Evolutionary conservation across 1,284 basidiomycete species (phyloP), one percentile per base, ranked within the genome.

Genomic region (Microbotryomycetes sp.): DNA sequence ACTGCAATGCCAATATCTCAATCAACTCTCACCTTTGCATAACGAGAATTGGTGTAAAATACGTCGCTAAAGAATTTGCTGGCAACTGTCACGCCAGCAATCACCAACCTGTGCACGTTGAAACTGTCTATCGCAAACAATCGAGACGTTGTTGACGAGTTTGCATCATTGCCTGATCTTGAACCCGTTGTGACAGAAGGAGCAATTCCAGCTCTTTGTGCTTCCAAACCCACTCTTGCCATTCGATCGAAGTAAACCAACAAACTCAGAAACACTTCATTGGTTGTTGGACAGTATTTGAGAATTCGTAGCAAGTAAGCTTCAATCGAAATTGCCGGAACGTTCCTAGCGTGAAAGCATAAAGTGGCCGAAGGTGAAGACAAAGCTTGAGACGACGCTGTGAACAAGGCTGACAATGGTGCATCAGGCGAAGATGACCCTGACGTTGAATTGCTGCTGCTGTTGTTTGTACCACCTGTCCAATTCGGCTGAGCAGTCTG

Each of bases 11-110:
- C 28, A n/a, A n/a, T n/a, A n/a, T n/a, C n/a, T n/a, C n/a, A n/a
- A 23, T 22, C 9, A 19, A 48, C 22, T 15, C 85, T 57, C 65
- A 93, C 92, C 84, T 97, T 98, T 61, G 94, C 94, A 75, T 98
- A 98, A 42, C 94, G 82, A 30, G 93, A 97, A 74, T 98, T 98
- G n/a, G 94, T 97, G 78, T 98, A 97, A 74, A 98, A 98, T 12
- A 98, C 92, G 76, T 98, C 94, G 63, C 88, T 92, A 76, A 97
- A 97, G 76, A 98, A 98, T 77, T 98, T 98, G 80, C 89, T 92
- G 22, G 94, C 93, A 9, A 98, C 94, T 3, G 94, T 97, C 28
- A 98, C 88, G 3, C 94, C 94, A 1, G 94, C 93, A 69, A 98
- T 97, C 72, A 98, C 89, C 50, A 98, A 80, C 31, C 92, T 83